A percentile compares a stretch with the other conserved stretches of the same genome.
Evolutionary conservation across 1,284 basidiomycete species (phyloP).

Genomic region (Ganoderma sp.): DNA sequence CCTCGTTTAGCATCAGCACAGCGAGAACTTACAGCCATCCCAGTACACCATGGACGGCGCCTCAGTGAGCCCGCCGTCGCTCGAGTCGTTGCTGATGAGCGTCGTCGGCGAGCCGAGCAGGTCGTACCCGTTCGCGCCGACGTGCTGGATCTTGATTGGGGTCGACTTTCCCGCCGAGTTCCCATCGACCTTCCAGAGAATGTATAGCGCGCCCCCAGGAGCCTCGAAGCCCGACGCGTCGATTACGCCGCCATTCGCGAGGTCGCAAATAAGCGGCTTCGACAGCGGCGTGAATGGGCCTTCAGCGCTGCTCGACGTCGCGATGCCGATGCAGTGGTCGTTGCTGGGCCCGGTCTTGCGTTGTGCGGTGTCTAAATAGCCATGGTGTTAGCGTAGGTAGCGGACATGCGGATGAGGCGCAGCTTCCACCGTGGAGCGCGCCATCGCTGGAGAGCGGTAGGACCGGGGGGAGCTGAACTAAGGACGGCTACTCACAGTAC

Average conservation of each 20-base stretch:
- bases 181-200: not conserved
- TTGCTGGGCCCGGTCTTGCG: conserved; percentile 6
- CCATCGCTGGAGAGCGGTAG: not conserved
- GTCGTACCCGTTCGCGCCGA: conserved; percentile 13
- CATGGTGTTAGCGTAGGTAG: not conserved
- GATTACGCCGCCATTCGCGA: conserved; percentile 32
- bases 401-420: too few species aligned
- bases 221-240: conserved; percentile 35
- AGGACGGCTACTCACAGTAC: not conserved
- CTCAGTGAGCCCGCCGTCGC: conserved; percentile 8
- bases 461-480: not conserved
- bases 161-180: not conserved
- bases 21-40: not conserved
- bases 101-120: conserved; percentile 4
- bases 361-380: conserved; percentile 28
- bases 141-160: conserved; percentile 12
- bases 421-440: conserved; percentile 4
- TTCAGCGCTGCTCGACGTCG: conserved; percentile 26
- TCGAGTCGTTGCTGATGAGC: not conserved
- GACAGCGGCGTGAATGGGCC: conserved; percentile 33
- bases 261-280: conserved; percentile 31
- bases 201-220: conserved; percentile 21
- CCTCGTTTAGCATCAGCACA: not conserved
- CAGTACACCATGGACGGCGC: not conserved
- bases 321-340: conserved; percentile 30